phyloP scores from a whole-genome alignment of 1,284 basidiomycete species.

The Trametes polyzona region DNA sequence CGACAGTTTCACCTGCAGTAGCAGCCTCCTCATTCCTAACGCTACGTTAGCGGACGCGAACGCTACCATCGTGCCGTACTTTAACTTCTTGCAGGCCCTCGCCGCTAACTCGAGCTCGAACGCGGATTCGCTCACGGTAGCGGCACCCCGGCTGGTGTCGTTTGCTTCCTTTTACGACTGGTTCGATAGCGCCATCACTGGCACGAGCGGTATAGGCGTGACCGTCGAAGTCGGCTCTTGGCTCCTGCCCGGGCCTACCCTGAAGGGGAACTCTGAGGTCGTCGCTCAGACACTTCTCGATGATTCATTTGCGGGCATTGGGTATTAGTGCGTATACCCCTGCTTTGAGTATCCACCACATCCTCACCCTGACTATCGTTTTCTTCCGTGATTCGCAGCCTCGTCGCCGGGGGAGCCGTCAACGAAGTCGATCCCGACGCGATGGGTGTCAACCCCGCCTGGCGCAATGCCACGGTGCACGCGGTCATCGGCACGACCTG shows the following conservation, averaged over 20 bases:
- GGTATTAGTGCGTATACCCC: constrained; percentile 20
- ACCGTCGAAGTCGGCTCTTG: constrained; percentile 41
- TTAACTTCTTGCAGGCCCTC: constrained; percentile 32
- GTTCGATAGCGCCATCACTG: constrained; percentile 23
- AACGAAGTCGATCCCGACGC: constrained; percentile 39
- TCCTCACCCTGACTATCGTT: background rate
- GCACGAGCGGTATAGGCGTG: background rate
- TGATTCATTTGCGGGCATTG: constrained; percentile 14
- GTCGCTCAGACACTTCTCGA: constrained; percentile 35
- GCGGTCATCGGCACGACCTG: constrained; percentile 34
- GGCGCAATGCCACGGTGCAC: constrained; percentile 44
- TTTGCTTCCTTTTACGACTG: constrained; percentile 35
- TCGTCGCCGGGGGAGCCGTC: constrained; percentile 43
- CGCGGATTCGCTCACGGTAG: constrained; percentile 20
- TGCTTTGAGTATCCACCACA: background rate
- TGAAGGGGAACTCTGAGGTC: constrained; percentile 31
- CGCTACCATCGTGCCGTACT: constrained; percentile 37
- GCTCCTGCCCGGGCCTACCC: constrained; percentile 39
- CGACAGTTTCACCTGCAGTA: constrained; percentile 1
- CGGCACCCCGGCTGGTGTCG: constrained; percentile 8
- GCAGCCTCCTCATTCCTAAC: constrained; percentile 34
- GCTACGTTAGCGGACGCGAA: constrained; percentile 37
- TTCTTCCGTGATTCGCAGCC: background rate
- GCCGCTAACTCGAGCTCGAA: constrained; percentile 19
- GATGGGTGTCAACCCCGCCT: constrained; percentile 47